Conservation (phyloP, 1,284 basidiomycete species). For the Pseudomicrostroma phylloplanum region DNA sequence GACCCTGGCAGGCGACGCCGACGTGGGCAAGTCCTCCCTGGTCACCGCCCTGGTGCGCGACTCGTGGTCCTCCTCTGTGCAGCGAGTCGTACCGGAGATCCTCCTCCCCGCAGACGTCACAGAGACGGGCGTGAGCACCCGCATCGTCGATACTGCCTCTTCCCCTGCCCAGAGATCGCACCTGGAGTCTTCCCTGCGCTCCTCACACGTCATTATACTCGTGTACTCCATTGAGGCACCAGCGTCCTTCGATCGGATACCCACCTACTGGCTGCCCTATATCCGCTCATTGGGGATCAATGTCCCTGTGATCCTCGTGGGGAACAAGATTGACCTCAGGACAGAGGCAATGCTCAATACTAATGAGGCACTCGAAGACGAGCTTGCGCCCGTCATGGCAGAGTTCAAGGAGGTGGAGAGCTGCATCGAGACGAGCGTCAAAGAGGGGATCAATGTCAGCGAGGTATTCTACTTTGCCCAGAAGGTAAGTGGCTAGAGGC, state of each 20-base stretch:
- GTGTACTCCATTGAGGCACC: constrained; percentile 91
- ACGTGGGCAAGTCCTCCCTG: constrained; percentile 51
- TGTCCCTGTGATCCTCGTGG: constrained; percentile 94
- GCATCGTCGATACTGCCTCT: constrained; percentile 45
- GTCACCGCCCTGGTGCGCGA: constrained; percentile 64
- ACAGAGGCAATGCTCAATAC: constrained; percentile 66
- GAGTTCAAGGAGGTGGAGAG: constrained; percentile 68
- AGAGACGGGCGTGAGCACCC: constrained; percentile 45
- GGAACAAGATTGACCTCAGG: constrained; percentile 94
- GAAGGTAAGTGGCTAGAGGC: constrained; percentile 59
- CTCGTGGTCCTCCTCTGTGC: constrained; percentile 77
- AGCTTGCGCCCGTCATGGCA: constrained; percentile 49
- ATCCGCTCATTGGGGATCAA: constrained; percentile 83
- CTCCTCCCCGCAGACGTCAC: constrained; percentile 45
- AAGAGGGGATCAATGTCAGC: constrained; percentile 71
- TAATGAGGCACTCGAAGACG: constrained; percentile 83
- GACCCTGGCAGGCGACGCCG: constrained; percentile 85
- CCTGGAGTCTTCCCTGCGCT: constrained; percentile 86
- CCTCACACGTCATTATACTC: constrained; percentile 94
- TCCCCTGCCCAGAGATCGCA: constrained; percentile 68
- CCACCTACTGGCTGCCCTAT: constrained; percentile 97
- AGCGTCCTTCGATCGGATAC: constrained; percentile 90
- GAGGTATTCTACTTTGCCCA: constrained; percentile 99
- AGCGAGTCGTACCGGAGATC: constrained; percentile 51
- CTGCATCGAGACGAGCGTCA: constrained; percentile 92